Evolutionary conservation across 176 grass and related monocot genomes (phyloP), one percentile per base, ranked within the genome.

Genomic region (Ananas comosus): DNA sequence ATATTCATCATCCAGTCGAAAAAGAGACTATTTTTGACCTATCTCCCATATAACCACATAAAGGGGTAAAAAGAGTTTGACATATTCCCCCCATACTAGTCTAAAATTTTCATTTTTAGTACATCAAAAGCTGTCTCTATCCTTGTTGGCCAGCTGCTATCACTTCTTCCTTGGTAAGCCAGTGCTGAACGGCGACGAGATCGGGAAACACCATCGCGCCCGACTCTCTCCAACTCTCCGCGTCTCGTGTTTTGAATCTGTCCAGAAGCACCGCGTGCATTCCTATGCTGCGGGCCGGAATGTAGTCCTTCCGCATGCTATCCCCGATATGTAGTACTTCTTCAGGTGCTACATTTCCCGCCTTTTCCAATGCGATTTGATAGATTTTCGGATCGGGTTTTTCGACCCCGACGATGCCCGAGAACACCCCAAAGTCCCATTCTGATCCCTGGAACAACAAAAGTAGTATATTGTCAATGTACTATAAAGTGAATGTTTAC

Each of bases 231-330:
- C 94, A 93, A 64, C 73, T 93, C 78, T 93, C 84, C 0, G 90
- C 84, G 0, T 93, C 89, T 0, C 74, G 1, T 1, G 84, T 93
- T 76, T 90, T 93, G 75, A 99, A 99, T 69, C 94, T 76, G 19
- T 99, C 94, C 69, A 99, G 70, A 11, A 99, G 84, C 50, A 90
- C 57, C 0, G 80, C 85, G 27, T 83, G 89, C 94, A 99, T 93
- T 67, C 94, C 84, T 0, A 97, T 33, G 47, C 77, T 83, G 11
- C 84, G 72, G 13, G 89, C 89, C 5, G 89, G 86, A 11, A 79
- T 16, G 57, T 93, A 93, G 66, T 93, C 89, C 77, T 99, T 99
- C 63, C 89, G 82, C 75, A 90, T 85, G 72, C 94, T 99, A 67
- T 99, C 94, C 1, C 86, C 94, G 18, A 99, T 85, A 72, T 99